A percentile compares a stretch with the other conserved stretches of the same genome.
Conservation (phyloP, 768 basidiomycete genomes). For the Lentinula detonsa region DNA sequence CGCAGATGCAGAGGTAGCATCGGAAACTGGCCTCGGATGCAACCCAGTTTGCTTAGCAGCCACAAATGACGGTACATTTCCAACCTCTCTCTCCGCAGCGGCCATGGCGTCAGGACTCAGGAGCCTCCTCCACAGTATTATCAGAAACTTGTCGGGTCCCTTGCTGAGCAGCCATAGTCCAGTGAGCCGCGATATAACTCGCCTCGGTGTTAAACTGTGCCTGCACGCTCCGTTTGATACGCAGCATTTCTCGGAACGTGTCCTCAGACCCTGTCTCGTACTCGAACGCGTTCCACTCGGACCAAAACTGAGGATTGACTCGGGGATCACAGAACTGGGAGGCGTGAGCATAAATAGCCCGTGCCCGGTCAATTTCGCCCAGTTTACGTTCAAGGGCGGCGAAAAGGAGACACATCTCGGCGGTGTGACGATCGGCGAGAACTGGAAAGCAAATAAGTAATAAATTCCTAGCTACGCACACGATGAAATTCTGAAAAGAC, state of each 20-base stretch:
- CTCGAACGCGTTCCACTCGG: conserved; percentile 96
- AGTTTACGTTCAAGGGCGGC: conserved; percentile 95
- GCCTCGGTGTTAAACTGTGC: conserved; percentile 98
- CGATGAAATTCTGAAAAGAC: not conserved
- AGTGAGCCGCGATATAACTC: conserved; percentile 89
- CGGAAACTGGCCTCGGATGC: conserved; percentile 30
- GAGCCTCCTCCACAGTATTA: conserved; percentile 30
- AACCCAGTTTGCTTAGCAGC: conserved; percentile 58
- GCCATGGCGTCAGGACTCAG: conserved; percentile 86
- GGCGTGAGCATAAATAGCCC: conserved; percentile 95
- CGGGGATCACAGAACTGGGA: conserved; percentile 99
- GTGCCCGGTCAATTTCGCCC: conserved; percentile 96
- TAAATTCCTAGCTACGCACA: not conserved
- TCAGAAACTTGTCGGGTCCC: conserved; percentile 45
- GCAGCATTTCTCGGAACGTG: conserved; percentile 92
- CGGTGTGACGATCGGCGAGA: conserved; percentile 89
- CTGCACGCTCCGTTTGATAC: conserved; percentile 97
- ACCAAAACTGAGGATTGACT: conserved; percentile 88
- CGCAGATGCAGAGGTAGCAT: conserved; percentile 18
- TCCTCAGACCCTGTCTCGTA: conserved; percentile 99
- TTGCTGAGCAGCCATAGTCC: conserved; percentile 64
- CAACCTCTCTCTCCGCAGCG: conserved; percentile 65
- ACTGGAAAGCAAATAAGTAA: conserved; percentile 23
- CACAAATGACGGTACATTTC: conserved; percentile 61
- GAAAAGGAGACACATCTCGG: conserved; percentile 96